Evolutionary conservation across 768 basidiomycete genomes (phyloP), one percentile per base, ranked within the genome.

Genomic region (Agaricus subrufescens): DNA sequence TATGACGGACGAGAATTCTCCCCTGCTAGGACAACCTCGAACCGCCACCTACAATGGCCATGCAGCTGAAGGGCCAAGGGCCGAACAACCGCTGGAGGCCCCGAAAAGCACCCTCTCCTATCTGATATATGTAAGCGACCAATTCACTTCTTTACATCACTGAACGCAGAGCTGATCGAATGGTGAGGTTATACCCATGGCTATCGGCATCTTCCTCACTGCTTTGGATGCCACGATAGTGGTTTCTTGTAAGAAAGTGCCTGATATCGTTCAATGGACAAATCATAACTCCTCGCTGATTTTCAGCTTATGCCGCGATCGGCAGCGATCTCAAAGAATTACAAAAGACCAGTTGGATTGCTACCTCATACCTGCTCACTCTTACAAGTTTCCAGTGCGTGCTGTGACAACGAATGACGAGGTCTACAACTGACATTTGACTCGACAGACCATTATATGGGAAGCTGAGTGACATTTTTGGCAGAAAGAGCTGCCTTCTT

Each of bases 261-360:
- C 44, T n/a, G 34, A 8, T 38, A 3, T 34, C 11, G 5, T 25
- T 7, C 11, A 3, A 26, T 45, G n/a, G 46, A 19, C 47, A 25
- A 14, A 50, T 31, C 30, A 26, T 40, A 34, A 7, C 31, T 56
- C 46, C 26, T 51, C 46, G 10, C 15, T 27, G 12, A 3, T 45
- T 8, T 19, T 19, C 31, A 78, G 78, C 80, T 0, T 82, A 80
- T 58, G 79, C 81, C 9, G 69, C 77, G 0, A 83, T 83, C 54
- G 81, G 81, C 26, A 81, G 77, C 62, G 83, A 85, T 59, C 68
- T 86, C 4, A 75, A 84, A 5, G 76, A 83, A 63, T 73, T 86
- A 3, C 81, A 85, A 58, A 84, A 79, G 54, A 83, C 83, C 0
- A 84, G 83, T 59, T 86, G 84, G 84, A 82, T 86, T 29, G 80